phyloP scores from a whole-genome alignment of 129 eudicot species.

The Artemisia tridentata region DNA sequence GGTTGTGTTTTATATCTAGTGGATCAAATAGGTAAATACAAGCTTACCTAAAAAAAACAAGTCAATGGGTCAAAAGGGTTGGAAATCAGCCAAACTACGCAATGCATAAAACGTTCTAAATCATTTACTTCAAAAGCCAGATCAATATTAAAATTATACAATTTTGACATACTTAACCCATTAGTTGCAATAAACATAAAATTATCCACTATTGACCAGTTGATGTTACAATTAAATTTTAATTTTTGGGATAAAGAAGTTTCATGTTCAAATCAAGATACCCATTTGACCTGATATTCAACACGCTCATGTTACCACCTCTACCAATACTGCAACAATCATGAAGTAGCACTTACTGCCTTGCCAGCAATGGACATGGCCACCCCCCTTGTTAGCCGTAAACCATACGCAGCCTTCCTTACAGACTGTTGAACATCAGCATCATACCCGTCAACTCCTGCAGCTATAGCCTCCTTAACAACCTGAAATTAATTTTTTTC shows the following conservation, averaged over 20 bases:
- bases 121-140: background rate
- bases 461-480: conserved; percentile 83
- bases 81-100: background rate
- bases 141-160: background rate
- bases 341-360: conserved; percentile 60
- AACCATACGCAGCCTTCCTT: conserved; percentile 95
- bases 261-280: background rate
- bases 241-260: background rate
- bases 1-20: background rate
- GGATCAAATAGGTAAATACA: background rate
- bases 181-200: too few species aligned
- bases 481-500: conserved; percentile 43
- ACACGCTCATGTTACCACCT: conserved; percentile 1
- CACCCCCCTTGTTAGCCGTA: conserved; percentile 85
- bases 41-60: background rate
- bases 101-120: conserved; percentile 3
- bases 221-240: background rate
- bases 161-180: background rate
- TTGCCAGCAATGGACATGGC: conserved; percentile 96
- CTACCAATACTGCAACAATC: background rate
- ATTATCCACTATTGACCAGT: too few species aligned
- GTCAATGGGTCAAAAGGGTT: background rate
- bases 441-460: conserved; percentile 85
- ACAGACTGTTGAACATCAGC: conserved; percentile 63
- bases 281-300: background rate